Base-by-base conservation (phyloP, 768 basidiomycete genomes). In the Leccinellum rugosiceps region DNA sequence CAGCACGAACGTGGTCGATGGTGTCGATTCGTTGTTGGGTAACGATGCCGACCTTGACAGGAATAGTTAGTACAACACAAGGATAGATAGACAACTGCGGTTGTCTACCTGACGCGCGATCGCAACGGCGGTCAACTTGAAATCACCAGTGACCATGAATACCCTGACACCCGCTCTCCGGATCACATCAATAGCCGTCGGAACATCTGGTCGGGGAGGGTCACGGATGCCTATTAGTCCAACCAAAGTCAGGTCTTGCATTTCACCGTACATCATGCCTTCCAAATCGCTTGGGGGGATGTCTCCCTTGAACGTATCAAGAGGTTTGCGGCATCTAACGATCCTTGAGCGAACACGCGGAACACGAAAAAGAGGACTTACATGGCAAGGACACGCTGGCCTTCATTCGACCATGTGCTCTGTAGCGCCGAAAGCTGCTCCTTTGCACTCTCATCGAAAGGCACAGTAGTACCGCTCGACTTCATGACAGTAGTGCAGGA, bases 71-170 rank as follows among this genome's bases (percentile, higher is more conserved):
- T 17, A 38, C 35, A 38, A 17, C 35, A 1, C 35, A n/a, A 38
- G 17, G 14, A 38, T n/a, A 44, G 19, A 21, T 7, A 44, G 8
- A 19, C 11, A 13, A 21, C 6, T 21, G 19, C 21, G 34, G 19
- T 70, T 62, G 51, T 62, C 64, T 55, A 82, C 81, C 63, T 78
- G 74, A 25, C 74, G 69, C 1, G 77, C 79, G 49, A 84, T 83
- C 17, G 81, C 78, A 0, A 76, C 75, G 3, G 82, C 83, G 1
- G 83, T 84, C 38, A 80, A 71, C 32, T 77, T 71, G 68, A 81
- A 81, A 63, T 83, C 83, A 31, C 83, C 83, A 1, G 83, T 84
- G 15, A 84, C 75, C 82, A 84, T 83, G 62, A 80, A 78, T 31
- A 83, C 77, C 15, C 78, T 76, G 54, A 82, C 76, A 14, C 83